phyloP scores from a whole-genome alignment of 2,329 filamentous ascomycete genomes.

The Venturia nashicola region DNA sequence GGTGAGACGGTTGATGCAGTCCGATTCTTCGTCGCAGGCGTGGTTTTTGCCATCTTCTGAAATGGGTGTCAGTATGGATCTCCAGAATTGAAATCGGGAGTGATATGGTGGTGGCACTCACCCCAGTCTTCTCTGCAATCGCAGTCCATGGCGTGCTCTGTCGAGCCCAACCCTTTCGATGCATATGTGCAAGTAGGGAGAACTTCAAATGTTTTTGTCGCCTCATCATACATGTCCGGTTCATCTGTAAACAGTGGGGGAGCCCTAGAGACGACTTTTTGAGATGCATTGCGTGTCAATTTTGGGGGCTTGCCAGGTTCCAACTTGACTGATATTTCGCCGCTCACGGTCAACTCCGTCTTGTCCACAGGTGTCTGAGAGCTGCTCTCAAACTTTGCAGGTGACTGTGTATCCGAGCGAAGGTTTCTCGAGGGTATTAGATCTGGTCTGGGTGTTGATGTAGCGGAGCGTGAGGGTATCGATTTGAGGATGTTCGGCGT shows the following conservation, averaged over 20 bases:
- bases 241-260: slow-evolving; percentile 60
- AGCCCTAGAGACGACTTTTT: slow-evolving; percentile 53
- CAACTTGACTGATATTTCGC: slow-evolving; percentile 49
- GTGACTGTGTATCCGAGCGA: slow-evolving; percentile 21
- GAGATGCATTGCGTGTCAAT: slow-evolving; percentile 58
- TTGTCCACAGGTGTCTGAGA: slow-evolving; percentile 28
- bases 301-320: slow-evolving; percentile 58
- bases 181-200: slow-evolving; percentile 83
- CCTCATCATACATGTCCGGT: slow-evolving; percentile 66
- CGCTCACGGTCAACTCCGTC: slow-evolving; percentile 43
- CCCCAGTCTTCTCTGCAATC: slow-evolving; percentile 92
- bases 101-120: slow-evolving; percentile 38
- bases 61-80: slow-evolving; percentile 3
- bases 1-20: slow-evolving; percentile 96
- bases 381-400: slow-evolving; percentile 19
- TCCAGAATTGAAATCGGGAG: slow-evolving; percentile 10
- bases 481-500: slow-evolving; percentile 14
- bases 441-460: slow-evolving; percentile 17
- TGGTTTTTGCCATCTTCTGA: slow-evolving; percentile 47
- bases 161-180: slow-evolving; percentile 80
- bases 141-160: slow-evolving; percentile 88
- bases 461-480: slow-evolving; percentile 8
- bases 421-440: slow-evolving; percentile 17
- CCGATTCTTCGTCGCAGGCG: slow-evolving; percentile 89
- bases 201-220: slow-evolving; percentile 63